Evolutionary conservation across 83 land plant species (phyloP), one percentile per base, ranked within the genome.

Genomic region (Isoetes engelmannii): DNA sequence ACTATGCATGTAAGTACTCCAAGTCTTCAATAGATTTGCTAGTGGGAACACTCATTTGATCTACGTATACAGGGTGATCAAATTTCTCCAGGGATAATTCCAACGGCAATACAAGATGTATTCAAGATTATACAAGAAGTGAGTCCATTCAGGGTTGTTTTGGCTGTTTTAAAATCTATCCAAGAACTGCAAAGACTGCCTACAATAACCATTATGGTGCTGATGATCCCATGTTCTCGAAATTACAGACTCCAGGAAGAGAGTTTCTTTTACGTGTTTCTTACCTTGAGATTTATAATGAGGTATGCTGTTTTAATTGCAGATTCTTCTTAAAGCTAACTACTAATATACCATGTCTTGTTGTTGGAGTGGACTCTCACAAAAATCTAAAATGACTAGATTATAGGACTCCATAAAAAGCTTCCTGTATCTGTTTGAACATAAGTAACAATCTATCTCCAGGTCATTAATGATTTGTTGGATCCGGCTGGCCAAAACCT

Each of bases 31-130:
- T n/a, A n/a, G n/a, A n/a, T n/a, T n/a, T n/a, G n/a, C n/a, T n/a
- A n/a, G n/a, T n/a, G n/a, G n/a, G n/a, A n/a, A n/a, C n/a, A n/a
- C n/a, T n/a, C n/a, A n/a, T n/a, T n/a, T n/a, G n/a, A n/a, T n/a
- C n/a, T n/a, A n/a, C n/a, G n/a, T n/a, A n/a, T n/a, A 41, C 84
- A 90, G 92, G 96, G 92, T 65, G 89, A 88, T 80, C 96, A 90
- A 73, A 83, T 87, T 61, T 85, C 92, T 43, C 96, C 92, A 57
- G 96, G 92, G 21, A 83, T 90, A 37, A 90, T 90, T 48, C 95
- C 91, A 17, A 71, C 85, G 77, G 95, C 95, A 61, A 89, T 90
- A 53, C 87, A 90, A 62, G 95, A 90, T 83, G 92, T 85, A 55
- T 90, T 90, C 68, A 87, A 92, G 37, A 90, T 90, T 6, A 90